phyloP scores from a whole-genome alignment of 106 monocot genomes.

The Allium cepa region DNA sequence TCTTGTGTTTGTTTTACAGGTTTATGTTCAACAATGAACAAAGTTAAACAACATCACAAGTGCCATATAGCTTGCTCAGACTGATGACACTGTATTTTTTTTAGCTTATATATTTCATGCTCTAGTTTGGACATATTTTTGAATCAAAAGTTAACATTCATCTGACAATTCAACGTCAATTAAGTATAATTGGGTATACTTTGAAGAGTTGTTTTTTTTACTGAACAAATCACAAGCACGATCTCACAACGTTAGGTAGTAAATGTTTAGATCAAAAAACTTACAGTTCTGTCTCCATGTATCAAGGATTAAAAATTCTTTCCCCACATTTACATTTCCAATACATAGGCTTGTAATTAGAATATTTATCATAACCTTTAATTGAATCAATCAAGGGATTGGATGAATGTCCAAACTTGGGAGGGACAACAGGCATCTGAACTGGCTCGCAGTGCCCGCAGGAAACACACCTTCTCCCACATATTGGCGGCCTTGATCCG shows the following conservation, averaged over 20 bases:
- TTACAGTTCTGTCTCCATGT: no score
- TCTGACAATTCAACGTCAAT: no score
- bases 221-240: not conserved
- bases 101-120: no score
- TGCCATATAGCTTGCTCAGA: no score
- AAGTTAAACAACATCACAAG: no score
- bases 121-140: no score
- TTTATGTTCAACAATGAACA: no score
- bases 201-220: not conserved
- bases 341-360: slow-evolving; percentile 21
- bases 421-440: slow-evolving; percentile 53
- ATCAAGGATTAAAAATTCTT: slow-evolving; percentile 14
- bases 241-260: not conserved
- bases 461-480: slow-evolving; percentile 43
- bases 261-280: no score
- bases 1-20: no score
- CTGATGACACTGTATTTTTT: no score
- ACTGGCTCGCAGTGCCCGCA: slow-evolving; percentile 66
- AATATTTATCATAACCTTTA: slow-evolving; percentile 4
- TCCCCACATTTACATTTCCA: slow-evolving; percentile 21
- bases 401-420: not conserved
- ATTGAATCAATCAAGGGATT: not conserved
- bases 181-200: no score
- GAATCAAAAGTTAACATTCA: no score
- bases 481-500: slow-evolving; percentile 66